Percentiles rank a stretch among this genome's conserved stretches.
Evolutionary conservation across 352 stramenopile species (phyloP).

Genomic region (Thraustochytrium sp.): DNA sequence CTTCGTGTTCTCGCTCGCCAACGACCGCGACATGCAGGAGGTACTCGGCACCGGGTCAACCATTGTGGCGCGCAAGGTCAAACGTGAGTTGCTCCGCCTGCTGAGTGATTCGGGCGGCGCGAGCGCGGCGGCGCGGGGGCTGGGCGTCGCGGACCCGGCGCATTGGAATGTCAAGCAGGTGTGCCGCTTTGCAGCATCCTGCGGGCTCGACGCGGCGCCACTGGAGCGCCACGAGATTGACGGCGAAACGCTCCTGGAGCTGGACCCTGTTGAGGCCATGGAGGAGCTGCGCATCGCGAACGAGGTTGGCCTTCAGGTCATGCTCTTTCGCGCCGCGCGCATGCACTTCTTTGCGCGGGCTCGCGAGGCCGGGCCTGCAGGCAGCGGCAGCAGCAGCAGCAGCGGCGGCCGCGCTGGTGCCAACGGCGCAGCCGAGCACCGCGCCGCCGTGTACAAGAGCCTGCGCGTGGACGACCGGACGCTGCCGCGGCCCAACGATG

Average conservation of each 20-base stretch:
- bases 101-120: neutral
- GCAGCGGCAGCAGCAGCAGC: neutral
- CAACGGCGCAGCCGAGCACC: too few species aligned
- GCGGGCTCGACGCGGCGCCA: neutral
- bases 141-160: neutral
- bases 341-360: neutral
- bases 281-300: neutral
- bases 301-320: constrained; percentile 6
- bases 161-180: neutral
- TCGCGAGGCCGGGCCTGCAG: neutral
- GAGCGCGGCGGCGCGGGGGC: neutral
- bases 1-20: neutral
- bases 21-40: constrained; percentile 4
- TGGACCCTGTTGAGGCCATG: neutral
- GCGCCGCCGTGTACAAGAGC: neutral
- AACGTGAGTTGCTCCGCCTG: neutral
- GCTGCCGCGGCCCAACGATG: neutral
- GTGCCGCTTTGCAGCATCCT: neutral
- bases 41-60: constrained; percentile 15
- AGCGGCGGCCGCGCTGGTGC: too few species aligned
- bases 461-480: neutral
- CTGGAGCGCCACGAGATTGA: neutral
- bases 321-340: constrained; percentile 14
- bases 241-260: constrained; percentile 10
- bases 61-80: constrained; percentile 36